Evolutionary conservation across 2,329 filamentous ascomycete genomes (phyloP).

Genomic region (Amesomyces nigricolor): DNA sequence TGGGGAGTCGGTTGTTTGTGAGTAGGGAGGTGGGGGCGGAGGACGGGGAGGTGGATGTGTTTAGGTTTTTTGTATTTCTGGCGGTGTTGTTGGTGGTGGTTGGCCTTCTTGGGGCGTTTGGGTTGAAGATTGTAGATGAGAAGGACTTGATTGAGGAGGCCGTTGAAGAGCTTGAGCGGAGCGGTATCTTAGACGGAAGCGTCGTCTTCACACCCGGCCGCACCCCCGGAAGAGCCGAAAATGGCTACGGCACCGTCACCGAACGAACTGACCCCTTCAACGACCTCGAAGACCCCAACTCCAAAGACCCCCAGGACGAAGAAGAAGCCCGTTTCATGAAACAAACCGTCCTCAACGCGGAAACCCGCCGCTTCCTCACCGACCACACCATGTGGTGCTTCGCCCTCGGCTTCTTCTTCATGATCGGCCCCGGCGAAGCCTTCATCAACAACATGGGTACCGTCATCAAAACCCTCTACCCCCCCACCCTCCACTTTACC

Average conservation of each 20-base stretch:
- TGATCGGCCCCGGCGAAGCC: slow-evolving; percentile 91
- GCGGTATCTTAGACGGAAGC: slow-evolving; percentile 72
- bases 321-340: slow-evolving; percentile 64
- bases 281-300: slow-evolving; percentile 41
- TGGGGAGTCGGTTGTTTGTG: slow-evolving; percentile 69
- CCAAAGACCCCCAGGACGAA: slow-evolving; percentile 39
- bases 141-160: slow-evolving; percentile 84
- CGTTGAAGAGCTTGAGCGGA: slow-evolving; percentile 84
- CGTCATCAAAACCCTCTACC: slow-evolving; percentile 79
- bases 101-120: slow-evolving; percentile 68
- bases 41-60: slow-evolving; percentile 62
- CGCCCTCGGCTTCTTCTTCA: slow-evolving; percentile 83
- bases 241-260: slow-evolving; percentile 57
- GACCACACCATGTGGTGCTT: slow-evolving; percentile 97
- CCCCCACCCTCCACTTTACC: slow-evolving; percentile 42
- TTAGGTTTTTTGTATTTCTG: slow-evolving; percentile 83
- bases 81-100: slow-evolving; percentile 63
- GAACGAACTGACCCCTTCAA: slow-evolving; percentile 32
- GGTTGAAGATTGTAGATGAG: slow-evolving; percentile 74
- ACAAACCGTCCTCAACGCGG: slow-evolving; percentile 83
- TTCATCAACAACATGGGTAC: slow-evolving; percentile 98
- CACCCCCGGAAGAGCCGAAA: slow-evolving; percentile 46
- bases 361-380: slow-evolving; percentile 76
- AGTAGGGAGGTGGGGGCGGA: slow-evolving; percentile 48
- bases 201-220: slow-evolving; percentile 60